Base-by-base conservation (phyloP, 1,284 basidiomycete genomes). In the Coriolopsis trogii region DNA sequence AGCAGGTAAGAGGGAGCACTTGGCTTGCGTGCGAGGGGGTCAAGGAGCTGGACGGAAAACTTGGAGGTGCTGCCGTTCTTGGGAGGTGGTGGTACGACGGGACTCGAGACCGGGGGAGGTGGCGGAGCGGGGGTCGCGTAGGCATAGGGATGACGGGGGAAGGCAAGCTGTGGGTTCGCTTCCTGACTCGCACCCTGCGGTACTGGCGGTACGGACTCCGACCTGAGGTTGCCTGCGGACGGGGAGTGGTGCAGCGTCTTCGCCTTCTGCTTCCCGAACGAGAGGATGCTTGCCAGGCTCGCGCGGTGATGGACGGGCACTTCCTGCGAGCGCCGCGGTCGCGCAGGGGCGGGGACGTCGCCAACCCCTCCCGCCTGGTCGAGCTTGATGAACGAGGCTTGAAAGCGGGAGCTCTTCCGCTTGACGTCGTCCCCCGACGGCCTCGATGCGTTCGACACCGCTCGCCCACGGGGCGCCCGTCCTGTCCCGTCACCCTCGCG, bases 301-400 rank as follows among this genome's bases (percentile, higher is more conserved):
- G 70, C 67, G 16, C 80, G 73, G 58, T 74, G 55, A 25, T 60
- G 55, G 42, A 53, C 55, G 46, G 41, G 63, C 47, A 46, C 48
- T 44, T 61, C 59, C 50, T 64, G 60, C 20, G 66, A 40, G 30
- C 67, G 65, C 4, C 59, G 63, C 8, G 57, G 51, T n/a, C 41
- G 61, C 39, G 63, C 51, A 0, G 79, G 81, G 33, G 69, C 67
- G 3, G 85, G 85, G 0, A 82, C 78, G 57, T 83, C 81, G 26
- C 84, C 84, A 21, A 87, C 75, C 28, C 81, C 83, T 20, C 81
- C 82, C 9, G 73, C 63, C 43, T 69, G 61, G 59, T 77, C 75
- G 7, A 74, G 64, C 55, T 71, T 71, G 59, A 74, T 67, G 56
- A 73, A 76, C 0, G 77, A 73, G 9, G 74, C 67, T 46, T 53